A percentile compares a stretch with the other conserved stretches of the same genome.
Evolutionary conservation across 2,329 filamentous ascomycete genomes (phyloP).

Genomic region (Phoma sp.): DNA sequence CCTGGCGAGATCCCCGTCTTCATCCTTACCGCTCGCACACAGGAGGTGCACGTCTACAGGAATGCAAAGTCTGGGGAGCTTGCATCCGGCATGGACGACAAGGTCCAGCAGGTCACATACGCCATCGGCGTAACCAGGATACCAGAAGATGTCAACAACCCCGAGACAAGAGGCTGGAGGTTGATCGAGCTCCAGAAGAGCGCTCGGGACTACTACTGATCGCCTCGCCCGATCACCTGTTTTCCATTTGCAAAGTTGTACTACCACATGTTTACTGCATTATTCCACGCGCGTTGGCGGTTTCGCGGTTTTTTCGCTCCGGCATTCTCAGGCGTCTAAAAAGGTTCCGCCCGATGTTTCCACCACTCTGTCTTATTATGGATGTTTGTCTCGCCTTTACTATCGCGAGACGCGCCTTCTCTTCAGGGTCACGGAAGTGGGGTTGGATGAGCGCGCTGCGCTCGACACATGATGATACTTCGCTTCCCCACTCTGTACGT

Average conservation of each 20-base stretch:
- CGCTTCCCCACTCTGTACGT: constrained; percentile 40
- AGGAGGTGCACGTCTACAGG: constrained; percentile 96
- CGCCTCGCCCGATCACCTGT: constrained; percentile 4
- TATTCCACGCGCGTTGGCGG: constrained; percentile 21
- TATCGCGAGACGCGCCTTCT: constrained; percentile 21
- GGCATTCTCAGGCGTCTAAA: constrained; percentile 47
- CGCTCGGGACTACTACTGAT: constrained; percentile 84
- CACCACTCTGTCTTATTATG: constrained; percentile 19
- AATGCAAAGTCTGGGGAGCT: constrained; percentile 90
- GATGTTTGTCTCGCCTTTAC: constrained; percentile 7
- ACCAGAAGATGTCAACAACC: constrained; percentile 94
- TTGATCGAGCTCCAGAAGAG: constrained; percentile 99
- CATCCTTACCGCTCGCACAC: constrained; percentile 93
- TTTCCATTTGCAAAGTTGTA: constrained; percentile 23
- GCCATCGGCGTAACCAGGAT: constrained; percentile 95
- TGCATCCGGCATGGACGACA: constrained; percentile 97
- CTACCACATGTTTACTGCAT: constrained; percentile 26
- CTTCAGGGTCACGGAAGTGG: constrained; percentile 11
- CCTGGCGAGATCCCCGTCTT: constrained; percentile 93
- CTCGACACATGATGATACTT: constrained; percentile 27
- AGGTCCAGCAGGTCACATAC: constrained; percentile 97
- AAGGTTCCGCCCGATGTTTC: constrained; percentile 20
- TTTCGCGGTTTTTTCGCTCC: constrained; percentile 20
- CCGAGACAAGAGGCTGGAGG: constrained; percentile 95
- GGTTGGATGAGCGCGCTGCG: constrained; percentile 24